Conservation (phyloP, 78 protist genomes). For the Emiliania huxleyi region DNA sequence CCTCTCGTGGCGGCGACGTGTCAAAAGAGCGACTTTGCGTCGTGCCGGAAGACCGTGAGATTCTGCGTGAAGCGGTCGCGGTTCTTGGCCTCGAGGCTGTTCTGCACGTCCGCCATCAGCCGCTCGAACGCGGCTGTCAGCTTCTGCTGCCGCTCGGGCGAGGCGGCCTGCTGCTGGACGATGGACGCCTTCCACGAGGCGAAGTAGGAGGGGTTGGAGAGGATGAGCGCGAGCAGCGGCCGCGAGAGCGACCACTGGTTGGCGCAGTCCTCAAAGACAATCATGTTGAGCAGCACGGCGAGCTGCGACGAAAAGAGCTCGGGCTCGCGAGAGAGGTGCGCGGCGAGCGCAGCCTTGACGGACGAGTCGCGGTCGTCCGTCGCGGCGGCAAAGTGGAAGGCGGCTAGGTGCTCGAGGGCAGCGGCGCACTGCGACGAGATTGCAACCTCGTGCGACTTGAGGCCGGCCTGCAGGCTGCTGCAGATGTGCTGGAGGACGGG, state of each 20-base stretch:
- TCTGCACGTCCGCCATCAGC: constrained; percentile 19
- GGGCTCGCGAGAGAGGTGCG: background rate
- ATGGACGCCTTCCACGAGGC: background rate
- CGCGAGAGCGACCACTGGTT: constrained; percentile 32
- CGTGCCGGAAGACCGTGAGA: constrained; percentile 3
- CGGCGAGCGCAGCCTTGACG: background rate
- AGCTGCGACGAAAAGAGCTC: constrained; percentile 7
- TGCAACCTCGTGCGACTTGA: constrained; percentile 21
- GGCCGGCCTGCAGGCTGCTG: background rate
- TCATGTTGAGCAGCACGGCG: constrained; percentile 1
- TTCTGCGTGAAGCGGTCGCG: constrained; percentile 23
- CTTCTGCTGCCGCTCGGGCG: background rate
- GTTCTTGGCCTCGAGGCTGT: background rate
- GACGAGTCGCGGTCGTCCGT: background rate
- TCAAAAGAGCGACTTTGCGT: background rate
- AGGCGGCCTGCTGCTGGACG: background rate
- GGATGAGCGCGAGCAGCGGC: constrained; percentile 22
- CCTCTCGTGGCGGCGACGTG: background rate
- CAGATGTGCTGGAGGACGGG: background rate
- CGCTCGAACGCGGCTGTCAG: background rate
- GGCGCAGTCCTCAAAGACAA: constrained; percentile 17
- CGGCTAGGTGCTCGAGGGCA: background rate
- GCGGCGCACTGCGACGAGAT: constrained; percentile 29
- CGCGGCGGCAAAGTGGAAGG: background rate
- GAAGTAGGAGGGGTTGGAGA: background rate